These are phyloP conservation scores for Cyclostephanos tholiformis DNA, from an alignment of 108 stramenopile genomes.

Conservation along the genomic window DNA sequence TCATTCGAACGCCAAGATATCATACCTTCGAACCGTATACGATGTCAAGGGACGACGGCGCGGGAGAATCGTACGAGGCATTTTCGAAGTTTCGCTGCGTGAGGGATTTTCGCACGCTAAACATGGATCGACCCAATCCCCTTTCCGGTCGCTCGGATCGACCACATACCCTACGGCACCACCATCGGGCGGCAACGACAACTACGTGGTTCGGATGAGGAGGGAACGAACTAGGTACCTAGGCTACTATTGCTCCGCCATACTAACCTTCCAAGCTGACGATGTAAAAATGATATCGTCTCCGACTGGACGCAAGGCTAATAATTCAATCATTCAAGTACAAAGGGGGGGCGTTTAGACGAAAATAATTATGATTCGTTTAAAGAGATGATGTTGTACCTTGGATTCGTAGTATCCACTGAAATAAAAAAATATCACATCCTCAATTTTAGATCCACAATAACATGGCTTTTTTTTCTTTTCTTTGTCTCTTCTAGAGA, in stretches of 20 bases:
- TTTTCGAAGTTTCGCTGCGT: neutral
- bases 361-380: neutral
- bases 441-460: neutral
- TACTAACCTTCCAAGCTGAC: too few species aligned
- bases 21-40: neutral
- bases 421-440: neutral
- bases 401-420: neutral
- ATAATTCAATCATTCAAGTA: too few species aligned
- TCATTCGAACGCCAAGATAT: neutral
- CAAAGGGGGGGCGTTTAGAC: neutral
- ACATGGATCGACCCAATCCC: neutral
- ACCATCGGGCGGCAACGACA: neutral
- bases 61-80: neutral
- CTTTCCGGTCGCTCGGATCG: neutral
- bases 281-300: too few species aligned
- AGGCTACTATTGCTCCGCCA: neutral
- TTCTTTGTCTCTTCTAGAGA: neutral
- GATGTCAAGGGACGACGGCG: neutral
- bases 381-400: neutral
- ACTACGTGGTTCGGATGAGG: neutral
- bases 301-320: too few species aligned
- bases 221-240: neutral
- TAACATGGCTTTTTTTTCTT: neutral
- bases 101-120: neutral
- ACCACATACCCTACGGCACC: neutral